Base-by-base conservation (phyloP, 164 flowering plant genomes). In the Vitis labrusca region DNA sequence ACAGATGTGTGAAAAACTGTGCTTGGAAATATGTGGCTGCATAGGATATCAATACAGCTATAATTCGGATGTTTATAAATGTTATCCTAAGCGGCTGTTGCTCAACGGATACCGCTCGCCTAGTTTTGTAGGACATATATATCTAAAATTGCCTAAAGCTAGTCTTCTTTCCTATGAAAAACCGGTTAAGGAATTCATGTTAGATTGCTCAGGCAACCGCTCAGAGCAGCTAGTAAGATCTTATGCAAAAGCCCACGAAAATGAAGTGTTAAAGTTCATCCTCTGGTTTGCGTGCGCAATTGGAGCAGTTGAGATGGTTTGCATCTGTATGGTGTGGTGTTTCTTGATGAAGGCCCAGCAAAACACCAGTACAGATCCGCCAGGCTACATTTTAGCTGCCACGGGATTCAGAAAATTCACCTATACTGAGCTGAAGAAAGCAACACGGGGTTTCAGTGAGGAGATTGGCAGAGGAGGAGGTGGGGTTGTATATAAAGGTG, bases 391-490 rank as follows among this genome's bases (percentile, higher is more conserved):
- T 5, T 56, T 13, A 12, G 76, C 73, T 12, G 70, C 70, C 50
- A 75, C 71, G 16, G 81, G 83, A 13, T 81, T 81, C 63, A 67
- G 12, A 47, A 67, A 19, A 13, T 78, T 61, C 67, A 67, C 63
- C 4, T 78, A 70, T 47, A 13, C 44, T 8, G 77, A 80, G 61
- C 66, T 80, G 15, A 74, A 77, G 47, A 70, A 70, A 49, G 78
- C 79, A 0, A 75, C 84, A 5, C 10, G 14, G 2, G 54, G 55
- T 29, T 81, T 81, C 69, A 72, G 27, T 5, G 71, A 72, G 50
- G 84, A 81, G 57, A 74, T 81, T 6, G 84, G 84, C 16, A 67
- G 81, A 57, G 84, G 84, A 49, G 73, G 72, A 0, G 74, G 67
- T 11, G 79, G 75, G 13, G 59, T 61, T 12, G 84, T 81, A 2